Base-by-base conservation (phyloP, 2,329 filamentous ascomycete genomes). In the Cladosporium austrohemisphaericum region DNA sequence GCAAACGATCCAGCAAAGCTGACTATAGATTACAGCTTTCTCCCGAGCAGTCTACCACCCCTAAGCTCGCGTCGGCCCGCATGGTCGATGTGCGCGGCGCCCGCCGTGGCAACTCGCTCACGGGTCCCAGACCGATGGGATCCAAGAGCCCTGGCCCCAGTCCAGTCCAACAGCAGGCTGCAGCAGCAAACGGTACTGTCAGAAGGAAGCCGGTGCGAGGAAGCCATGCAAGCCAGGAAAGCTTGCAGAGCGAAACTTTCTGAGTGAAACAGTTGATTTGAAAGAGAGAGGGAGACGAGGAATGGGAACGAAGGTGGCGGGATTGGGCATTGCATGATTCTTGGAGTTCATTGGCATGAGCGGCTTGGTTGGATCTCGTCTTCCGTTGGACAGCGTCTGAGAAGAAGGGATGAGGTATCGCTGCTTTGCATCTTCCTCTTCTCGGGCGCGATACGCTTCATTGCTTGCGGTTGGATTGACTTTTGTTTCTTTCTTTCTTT, bases 81-180 rank as follows among this genome's bases (percentile, higher is more conserved):
- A 58, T 58, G 16, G 55, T 62, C 20, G 54, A 59, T 48, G 55
- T 64, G 51, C 62, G 62, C 32, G 60, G 29, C 65, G 68, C 5
- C 61, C 64, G 55, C 25, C 26, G 35, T 19, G 32, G 37, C 46
- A 37, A 28, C 67, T 71, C 52, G 73, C 73, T 74, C 53, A 75
- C 72, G 0, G 73, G 73, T 1, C 73, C 73, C 0, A 57, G 73
- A n/a, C 72, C 73, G 1, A 76, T 76, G 72, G 69, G 69, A 7
- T 65, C 64, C 44, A 64, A 66, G 41, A 68, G 65, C 41, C 53
- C 57, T 9, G 52, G 47, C n/a, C 49, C 51, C n/a, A 38, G 37
- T 26, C 29, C 51, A 10, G 35, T 20, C 19, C 33, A 32, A 7
- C 32, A 43, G 13, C 37, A 51, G n/a, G 14, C 20, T 2, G 40